phyloP scores from a whole-genome alignment of 495 filamentous ascomycete genomes.

The Podospora pseudocomata region DNA sequence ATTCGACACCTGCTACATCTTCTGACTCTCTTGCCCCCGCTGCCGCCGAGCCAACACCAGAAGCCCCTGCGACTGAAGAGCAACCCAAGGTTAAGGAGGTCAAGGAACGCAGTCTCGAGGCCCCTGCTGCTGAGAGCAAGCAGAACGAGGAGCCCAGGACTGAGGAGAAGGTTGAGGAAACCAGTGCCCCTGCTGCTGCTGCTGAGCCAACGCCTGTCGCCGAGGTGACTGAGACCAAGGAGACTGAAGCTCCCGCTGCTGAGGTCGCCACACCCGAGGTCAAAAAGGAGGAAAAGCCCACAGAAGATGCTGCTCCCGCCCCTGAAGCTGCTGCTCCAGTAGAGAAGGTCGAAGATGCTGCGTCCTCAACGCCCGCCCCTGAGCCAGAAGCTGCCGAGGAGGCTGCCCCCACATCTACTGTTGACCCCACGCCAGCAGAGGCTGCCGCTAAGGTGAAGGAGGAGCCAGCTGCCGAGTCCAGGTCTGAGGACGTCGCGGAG shows the following conservation, averaged over 20 bases:
- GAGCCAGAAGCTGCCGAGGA: constrained; percentile 7
- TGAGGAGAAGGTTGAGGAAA: constrained; percentile 16
- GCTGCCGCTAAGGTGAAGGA: constrained; percentile 11
- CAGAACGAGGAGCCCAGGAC: constrained; percentile 7
- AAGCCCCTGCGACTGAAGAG: constrained; percentile 12
- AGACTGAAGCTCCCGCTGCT: constrained; percentile 5
- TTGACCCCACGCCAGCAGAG: neutral
- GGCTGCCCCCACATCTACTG: neutral
- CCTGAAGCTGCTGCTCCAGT: neutral
- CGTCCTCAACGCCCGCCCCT: constrained; percentile 3
- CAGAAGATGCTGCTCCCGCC: constrained; percentile 10
- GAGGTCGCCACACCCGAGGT: constrained; percentile 2
- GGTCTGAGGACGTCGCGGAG: constrained; percentile 8
- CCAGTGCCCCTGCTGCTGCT: constrained; percentile 7
- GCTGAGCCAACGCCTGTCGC: constrained; percentile 19
- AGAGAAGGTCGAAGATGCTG: neutral
- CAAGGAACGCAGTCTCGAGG: constrained; percentile 7
- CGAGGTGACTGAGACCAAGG: constrained; percentile 10
- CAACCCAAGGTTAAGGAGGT: constrained; percentile 4
- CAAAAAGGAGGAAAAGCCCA: neutral
- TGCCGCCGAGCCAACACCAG: constrained; percentile 13
- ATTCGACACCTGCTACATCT: constrained; percentile 14
- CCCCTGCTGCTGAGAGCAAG: neutral
- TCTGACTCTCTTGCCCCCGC: constrained; percentile 13
- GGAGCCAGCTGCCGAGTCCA: constrained; percentile 12